Evolutionary conservation across 139 green algal species (phyloP).

Genomic region (Chlamydomonas incerta): DNA sequence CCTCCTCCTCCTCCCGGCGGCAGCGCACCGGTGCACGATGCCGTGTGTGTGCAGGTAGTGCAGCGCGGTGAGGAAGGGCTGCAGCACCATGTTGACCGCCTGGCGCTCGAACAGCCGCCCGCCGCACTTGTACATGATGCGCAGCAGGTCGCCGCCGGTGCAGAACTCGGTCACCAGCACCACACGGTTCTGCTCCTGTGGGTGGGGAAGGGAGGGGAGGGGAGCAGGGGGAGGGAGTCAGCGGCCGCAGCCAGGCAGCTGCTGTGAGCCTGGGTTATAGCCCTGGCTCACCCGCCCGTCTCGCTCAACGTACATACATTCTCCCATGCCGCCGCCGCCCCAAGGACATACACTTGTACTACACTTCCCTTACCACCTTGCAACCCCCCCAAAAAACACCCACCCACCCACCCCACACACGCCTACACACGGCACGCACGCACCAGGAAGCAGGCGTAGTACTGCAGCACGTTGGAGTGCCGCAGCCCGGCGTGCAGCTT

Average conservation of each 20-base stretch:
- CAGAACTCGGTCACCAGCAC: slow-evolving; percentile 69
- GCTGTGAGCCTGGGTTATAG: too few species aligned
- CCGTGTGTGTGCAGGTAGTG: slow-evolving; percentile 66
- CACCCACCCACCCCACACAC: neutral
- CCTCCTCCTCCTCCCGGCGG: too few species aligned
- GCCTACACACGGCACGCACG: too few species aligned
- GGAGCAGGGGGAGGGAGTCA: too few species aligned
- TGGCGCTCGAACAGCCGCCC: slow-evolving; percentile 50
- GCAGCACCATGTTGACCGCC: slow-evolving; percentile 56
- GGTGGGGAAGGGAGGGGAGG: neutral
- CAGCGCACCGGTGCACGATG: slow-evolving; percentile 41
- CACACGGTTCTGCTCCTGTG: slow-evolving; percentile 63
- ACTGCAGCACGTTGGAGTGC: slow-evolving; percentile 59
- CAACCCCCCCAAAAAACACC: neutral
- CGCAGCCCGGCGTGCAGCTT: slow-evolving; percentile 52
- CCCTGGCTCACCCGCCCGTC: too few species aligned
- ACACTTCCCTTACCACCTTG: too few species aligned
- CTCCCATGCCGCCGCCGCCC: too few species aligned
- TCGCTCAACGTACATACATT: too few species aligned
- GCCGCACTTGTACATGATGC: slow-evolving; percentile 57
- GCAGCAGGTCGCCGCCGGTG: slow-evolving; percentile 64
- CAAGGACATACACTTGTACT: too few species aligned
- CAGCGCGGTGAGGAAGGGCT: slow-evolving; percentile 61
- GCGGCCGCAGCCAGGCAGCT: too few species aligned
- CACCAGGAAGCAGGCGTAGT: slow-evolving; percentile 58